A percentile compares a stretch with the other conserved stretches of the same genome.
Conservation (phyloP, 1,139 yeast species). For the Yarrowia galli region DNA sequence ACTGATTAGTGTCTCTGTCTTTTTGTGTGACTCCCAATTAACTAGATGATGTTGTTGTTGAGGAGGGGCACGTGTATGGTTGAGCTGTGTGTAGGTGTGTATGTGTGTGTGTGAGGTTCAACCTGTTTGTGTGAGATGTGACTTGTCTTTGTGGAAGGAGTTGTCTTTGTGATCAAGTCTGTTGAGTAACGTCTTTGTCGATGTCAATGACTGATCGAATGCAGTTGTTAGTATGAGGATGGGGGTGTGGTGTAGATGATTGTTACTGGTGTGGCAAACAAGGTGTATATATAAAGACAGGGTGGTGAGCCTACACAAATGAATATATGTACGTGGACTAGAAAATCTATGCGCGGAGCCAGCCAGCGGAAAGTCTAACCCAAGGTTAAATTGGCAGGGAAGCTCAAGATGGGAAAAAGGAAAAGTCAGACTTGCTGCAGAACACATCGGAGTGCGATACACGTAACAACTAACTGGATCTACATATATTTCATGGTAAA, state of each 20-base stretch:
- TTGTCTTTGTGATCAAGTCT: background rate
- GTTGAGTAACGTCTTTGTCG: background rate
- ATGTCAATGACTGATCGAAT: background rate
- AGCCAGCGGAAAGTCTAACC: conserved; percentile 23
- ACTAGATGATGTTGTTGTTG: background rate
- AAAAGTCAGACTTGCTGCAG: too few relatives aligned
- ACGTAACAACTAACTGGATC: too few relatives aligned
- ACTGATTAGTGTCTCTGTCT: too few relatives aligned
- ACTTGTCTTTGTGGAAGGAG: background rate
- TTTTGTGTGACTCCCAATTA: background rate
- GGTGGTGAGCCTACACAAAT: background rate
- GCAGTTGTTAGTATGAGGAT: background rate
- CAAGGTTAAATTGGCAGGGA: background rate
- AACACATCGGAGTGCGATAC: too few relatives aligned
- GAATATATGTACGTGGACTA: conserved; percentile 17
- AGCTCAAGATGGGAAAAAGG: background rate
- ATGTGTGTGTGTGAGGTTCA: background rate
- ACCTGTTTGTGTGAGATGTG: background rate
- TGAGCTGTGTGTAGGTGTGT: conserved; percentile 1
- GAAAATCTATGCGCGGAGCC: conserved; percentile 23
- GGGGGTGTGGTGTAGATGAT: too few relatives aligned
- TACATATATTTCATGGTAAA: too few relatives aligned
- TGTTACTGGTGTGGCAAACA: background rate
- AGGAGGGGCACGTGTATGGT: conserved; percentile 3
- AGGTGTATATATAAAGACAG: conserved; percentile 3